Base-by-base conservation (phyloP, 2,329 filamentous ascomycete species). In the Hirsutella rhossiliensis region DNA sequence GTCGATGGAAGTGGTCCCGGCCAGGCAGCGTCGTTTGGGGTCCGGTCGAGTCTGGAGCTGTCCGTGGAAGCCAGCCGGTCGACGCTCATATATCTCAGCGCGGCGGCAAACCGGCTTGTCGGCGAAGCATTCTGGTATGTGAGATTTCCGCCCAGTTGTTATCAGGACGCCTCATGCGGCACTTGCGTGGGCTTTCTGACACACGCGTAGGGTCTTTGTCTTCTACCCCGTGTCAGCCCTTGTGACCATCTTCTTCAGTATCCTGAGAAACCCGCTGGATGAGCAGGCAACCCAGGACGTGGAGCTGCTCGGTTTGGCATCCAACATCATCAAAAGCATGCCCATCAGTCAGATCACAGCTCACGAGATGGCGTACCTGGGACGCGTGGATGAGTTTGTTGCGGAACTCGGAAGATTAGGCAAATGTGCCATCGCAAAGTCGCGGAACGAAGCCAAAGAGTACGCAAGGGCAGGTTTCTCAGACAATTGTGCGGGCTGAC, bases 211-310 rank as follows among this genome's bases (percentile, higher is more conserved):
- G 72, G 56, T 68, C n/a, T 55, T 76, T 4, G 61, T 75, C 3
- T 78, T 75, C 50, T 78, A 78, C 44, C 74, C 75, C 1, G 68
- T 75, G 44, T 69, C 71, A 0, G 74, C 75, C 1, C 59, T 75
- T 13, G 60, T 77, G 43, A 66, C 65, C 1, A 60, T 79, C 0
- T 79, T 78, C 51, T 74, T 70, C 58, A 74, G 71, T 46, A 66
- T 78, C 28, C 57, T 79, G 0, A 58, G 64, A 19, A 62, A 71
- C 28, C 75, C 75, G 0, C 56, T 66, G 0, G 58, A 69, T 23
- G 57, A 63, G 0, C 57, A 66, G 23, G 64, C 71, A 0, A 51
- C 59, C 2, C 54, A 62, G 3, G 75, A 78, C 44, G 51, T 76
- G 5, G 62, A 64, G 5, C 59, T 75, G 1, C 58, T 78, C 2